A percentile compares a stretch with the other conserved stretches of the same genome.
Conservation (phyloP, 345 rosid species). For the Hibiscus mutabilis region DNA sequence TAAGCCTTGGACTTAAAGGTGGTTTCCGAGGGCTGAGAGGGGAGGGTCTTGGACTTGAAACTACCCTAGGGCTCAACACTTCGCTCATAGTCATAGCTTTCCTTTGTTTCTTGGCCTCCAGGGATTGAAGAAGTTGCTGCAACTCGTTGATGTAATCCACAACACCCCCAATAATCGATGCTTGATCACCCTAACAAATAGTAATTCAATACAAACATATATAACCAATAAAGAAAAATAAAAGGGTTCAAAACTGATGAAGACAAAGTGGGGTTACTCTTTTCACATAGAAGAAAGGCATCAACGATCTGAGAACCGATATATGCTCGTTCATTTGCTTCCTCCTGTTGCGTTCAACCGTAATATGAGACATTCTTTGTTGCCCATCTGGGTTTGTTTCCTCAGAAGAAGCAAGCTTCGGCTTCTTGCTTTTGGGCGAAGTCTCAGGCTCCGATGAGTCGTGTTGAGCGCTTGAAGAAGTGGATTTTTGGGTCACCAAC, state of each 20-base stretch:
- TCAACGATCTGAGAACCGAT: slow-evolving; percentile 70
- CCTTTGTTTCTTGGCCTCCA: slow-evolving; percentile 90
- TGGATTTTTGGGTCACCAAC: slow-evolving; percentile 31
- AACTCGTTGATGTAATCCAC: slow-evolving; percentile 91
- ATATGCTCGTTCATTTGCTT: slow-evolving; percentile 97
- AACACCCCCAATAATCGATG: slow-evolving; percentile 94
- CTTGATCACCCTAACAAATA: slow-evolving; percentile 77
- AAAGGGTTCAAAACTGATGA: not conserved
- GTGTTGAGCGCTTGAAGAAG: slow-evolving; percentile 21
- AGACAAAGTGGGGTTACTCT: slow-evolving; percentile 44
- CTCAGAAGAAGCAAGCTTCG: slow-evolving; percentile 23
- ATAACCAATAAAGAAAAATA: not conserved
- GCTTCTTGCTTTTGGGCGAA: slow-evolving; percentile 40
- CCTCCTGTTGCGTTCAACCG: slow-evolving; percentile 93
- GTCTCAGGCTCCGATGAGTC: slow-evolving; percentile 32
- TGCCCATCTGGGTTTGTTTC: slow-evolving; percentile 51
- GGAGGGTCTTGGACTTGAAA: slow-evolving; percentile 58
- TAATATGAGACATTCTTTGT: slow-evolving; percentile 69
- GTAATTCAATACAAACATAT: not conserved
- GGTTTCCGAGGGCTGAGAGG: slow-evolving; percentile 71
- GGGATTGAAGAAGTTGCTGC: slow-evolving; percentile 82
- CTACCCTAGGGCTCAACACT: slow-evolving; percentile 68
- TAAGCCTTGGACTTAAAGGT: slow-evolving; percentile 45
- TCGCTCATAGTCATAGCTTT: slow-evolving; percentile 51
- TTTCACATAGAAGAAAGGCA: slow-evolving; percentile 99